Conservation (phyloP, 2,329 filamentous ascomycete species). For the Colletotrichum euphorbiae region DNA sequence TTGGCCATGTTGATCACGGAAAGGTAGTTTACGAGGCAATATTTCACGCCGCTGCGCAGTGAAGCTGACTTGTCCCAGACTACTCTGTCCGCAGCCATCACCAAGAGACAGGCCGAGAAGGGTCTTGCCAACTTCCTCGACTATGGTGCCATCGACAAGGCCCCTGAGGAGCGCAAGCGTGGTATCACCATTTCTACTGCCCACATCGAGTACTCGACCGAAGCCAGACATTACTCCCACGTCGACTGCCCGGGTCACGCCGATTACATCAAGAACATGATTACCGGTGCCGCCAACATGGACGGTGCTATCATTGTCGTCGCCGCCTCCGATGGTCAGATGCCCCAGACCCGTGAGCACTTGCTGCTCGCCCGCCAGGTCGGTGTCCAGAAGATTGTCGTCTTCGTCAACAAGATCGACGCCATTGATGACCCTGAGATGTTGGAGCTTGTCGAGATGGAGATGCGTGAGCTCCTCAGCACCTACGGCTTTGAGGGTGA, state of each 20-base stretch:
- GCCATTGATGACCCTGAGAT: conserved; percentile 98
- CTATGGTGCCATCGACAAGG: conserved; percentile 98
- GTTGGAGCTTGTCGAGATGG: conserved; percentile 99
- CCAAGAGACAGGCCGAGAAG: conserved; percentile 96
- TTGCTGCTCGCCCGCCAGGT: conserved; percentile 97
- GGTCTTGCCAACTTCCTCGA: conserved; percentile 95
- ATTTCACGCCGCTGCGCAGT: not conserved
- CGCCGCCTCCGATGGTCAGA: conserved; percentile 97
- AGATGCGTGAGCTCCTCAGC: conserved; percentile 96
- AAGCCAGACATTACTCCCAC: conserved; percentile 96
- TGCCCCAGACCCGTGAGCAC: conserved; percentile 99
- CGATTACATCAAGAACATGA: conserved; percentile 99
- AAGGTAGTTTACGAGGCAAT: conserved; percentile 71
- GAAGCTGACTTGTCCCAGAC: conserved; percentile 69
- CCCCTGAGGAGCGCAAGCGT: conserved; percentile 98
- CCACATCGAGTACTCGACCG: conserved; percentile 98
- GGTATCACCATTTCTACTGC: conserved; percentile 99
- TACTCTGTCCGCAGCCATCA: conserved; percentile 97
- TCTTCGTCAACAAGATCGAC: conserved; percentile 99
- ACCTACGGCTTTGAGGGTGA: conserved; percentile 98
- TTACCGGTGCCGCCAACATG: conserved; percentile 99
- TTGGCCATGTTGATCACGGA: conserved; percentile 99
- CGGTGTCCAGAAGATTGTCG: conserved; percentile 96
- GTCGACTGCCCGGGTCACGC: conserved; percentile 99
- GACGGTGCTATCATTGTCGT: conserved; percentile 99